Evolutionary conservation across 495 filamentous ascomycete species (phyloP).

Genomic region (Penicillium steckii): DNA sequence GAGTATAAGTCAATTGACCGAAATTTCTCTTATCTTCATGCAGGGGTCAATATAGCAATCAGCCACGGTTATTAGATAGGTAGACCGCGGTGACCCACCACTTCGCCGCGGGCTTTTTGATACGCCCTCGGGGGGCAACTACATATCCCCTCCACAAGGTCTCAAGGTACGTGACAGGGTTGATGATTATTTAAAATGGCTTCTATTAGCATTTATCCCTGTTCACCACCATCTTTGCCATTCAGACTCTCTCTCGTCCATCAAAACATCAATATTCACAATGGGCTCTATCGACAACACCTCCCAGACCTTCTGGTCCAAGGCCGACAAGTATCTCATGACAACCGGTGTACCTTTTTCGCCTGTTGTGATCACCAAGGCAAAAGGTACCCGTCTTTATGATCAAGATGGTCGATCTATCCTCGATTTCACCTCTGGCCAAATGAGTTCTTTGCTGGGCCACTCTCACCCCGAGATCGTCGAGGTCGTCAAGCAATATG

Average conservation of each 20-base stretch:
- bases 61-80: neutral
- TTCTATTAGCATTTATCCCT: neutral
- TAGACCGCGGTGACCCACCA: neutral
- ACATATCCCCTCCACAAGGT: neutral
- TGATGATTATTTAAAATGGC: neutral
- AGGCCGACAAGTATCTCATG: conserved; percentile 27
- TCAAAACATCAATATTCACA: neutral
- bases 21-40: too few relatives aligned
- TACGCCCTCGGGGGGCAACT: too few relatives aligned
- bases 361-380: conserved; percentile 28
- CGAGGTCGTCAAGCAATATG: conserved; percentile 40
- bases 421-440: conserved; percentile 55
- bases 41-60: too few relatives aligned
- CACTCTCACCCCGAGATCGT: conserved; percentile 58
- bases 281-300: conserved; percentile 5
- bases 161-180: neutral
- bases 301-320: conserved; percentile 16
- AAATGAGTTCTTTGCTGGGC: conserved; percentile 57
- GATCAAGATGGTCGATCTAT: conserved; percentile 31
- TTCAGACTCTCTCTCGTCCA: neutral
- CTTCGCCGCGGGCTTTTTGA: neutral
- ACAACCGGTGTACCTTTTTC: conserved; percentile 27
- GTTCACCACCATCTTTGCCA: neutral
- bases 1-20: too few relatives aligned
- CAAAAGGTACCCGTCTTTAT: conserved; percentile 30